Conservation (phyloP, 768 basidiomycete species). For the Mycena rebaudengoi region DNA sequence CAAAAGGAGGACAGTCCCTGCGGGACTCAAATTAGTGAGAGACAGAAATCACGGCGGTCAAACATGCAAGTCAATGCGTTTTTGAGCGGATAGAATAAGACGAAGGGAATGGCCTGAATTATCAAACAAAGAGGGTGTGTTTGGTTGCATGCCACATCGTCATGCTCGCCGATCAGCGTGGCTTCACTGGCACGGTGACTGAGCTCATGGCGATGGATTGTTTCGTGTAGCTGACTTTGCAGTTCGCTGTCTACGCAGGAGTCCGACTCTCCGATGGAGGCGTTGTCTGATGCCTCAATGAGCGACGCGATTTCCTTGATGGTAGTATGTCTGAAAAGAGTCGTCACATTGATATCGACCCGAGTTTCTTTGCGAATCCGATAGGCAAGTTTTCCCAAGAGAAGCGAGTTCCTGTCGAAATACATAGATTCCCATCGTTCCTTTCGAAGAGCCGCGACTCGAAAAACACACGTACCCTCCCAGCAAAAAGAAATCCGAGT, state of each 20-base stretch:
- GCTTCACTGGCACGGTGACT: not conserved
- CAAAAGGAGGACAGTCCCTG: conserved; percentile 46
- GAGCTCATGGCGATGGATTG: not conserved
- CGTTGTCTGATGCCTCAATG: conserved; percentile 37
- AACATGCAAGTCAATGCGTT: conserved; percentile 46
- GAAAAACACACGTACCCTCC: conserved; percentile 36
- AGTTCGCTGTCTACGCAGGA: not conserved
- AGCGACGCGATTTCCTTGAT: conserved; percentile 49
- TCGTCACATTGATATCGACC: conserved; percentile 44
- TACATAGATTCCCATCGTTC: not conserved
- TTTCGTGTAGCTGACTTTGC: not conserved
- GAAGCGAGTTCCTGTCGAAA: conserved; percentile 44
- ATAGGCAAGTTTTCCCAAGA: conserved; percentile 53
- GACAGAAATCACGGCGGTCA: not conserved
- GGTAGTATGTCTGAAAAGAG: conserved; percentile 52
- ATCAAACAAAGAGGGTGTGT: conserved; percentile 48
- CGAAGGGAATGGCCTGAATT: conserved; percentile 51
- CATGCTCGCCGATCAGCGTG: not conserved
- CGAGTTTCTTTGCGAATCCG: conserved; percentile 49
- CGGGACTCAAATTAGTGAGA: not conserved
- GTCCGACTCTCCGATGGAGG: not conserved
- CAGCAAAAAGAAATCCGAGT: conserved; percentile 53
- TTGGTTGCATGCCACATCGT: conserved; percentile 31
- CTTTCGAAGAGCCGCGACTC: too few species aligned
- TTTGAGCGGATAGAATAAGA: conserved; percentile 56